phyloP scores from a whole-genome alignment of 2,329 filamentous ascomycete genomes.

The Mycosphaerella sp. region DNA sequence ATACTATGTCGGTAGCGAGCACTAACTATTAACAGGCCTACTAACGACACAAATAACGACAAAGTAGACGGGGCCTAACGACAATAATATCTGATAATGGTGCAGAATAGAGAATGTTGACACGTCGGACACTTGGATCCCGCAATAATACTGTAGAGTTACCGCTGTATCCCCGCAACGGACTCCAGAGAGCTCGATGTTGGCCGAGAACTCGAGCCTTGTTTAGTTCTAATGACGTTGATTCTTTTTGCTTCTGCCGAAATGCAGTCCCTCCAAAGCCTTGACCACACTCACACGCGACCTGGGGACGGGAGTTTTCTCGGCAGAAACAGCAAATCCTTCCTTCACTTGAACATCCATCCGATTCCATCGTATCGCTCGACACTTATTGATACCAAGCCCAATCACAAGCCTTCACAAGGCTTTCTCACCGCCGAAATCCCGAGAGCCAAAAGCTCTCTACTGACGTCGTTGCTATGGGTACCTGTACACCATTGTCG shows the following conservation, averaged over 20 bases:
- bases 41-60: no score
- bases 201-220: no score
- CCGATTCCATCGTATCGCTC: constrained; percentile 1
- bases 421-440: constrained; percentile 2
- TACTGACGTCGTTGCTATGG: not conserved
- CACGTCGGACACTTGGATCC: no score
- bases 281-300: not conserved
- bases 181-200: no score
- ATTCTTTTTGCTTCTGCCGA: not conserved
- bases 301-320: not conserved
- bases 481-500: not conserved
- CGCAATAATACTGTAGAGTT: no score
- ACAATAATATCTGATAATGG: no score
- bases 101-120: no score
- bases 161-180: no score
- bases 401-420: constrained; percentile 6
- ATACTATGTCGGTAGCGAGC: no score
- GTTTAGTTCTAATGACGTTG: not conserved
- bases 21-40: no score
- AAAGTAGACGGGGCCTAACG: no score
- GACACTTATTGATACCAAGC: no score
- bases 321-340: not conserved
- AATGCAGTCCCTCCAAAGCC: not conserved
- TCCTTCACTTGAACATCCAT: not conserved
- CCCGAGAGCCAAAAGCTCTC: constrained; percentile 1